A percentile compares a stretch with the other conserved stretches of the same genome.
Conservation (phyloP, 495 filamentous ascomycete species). For the Pseudevernia furfuracea region DNA sequence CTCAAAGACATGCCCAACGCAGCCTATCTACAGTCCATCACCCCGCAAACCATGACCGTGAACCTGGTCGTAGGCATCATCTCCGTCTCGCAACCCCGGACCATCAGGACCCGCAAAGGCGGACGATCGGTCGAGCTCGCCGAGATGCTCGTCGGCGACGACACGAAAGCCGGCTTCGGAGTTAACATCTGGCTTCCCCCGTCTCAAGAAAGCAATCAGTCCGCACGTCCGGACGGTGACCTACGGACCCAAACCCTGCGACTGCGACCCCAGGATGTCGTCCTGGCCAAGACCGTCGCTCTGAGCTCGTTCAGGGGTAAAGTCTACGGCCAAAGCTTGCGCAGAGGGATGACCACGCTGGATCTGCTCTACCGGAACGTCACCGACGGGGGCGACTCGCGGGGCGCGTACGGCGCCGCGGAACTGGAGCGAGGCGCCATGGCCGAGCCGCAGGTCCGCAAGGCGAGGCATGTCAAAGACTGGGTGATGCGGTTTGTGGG, state of each 20-base stretch:
- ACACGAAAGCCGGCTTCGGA: conserved; percentile 72
- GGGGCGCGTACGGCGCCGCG: conserved; percentile 32
- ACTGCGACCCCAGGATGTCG: conserved; percentile 61
- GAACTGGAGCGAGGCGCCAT: conserved; percentile 25
- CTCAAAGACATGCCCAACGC: conserved; percentile 65
- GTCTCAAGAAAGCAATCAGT: conserved; percentile 22
- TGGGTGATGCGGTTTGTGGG: conserved; percentile 73
- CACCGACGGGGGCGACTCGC: conserved; percentile 36
- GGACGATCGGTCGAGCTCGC: conserved; percentile 49
- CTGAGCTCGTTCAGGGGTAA: conserved; percentile 60
- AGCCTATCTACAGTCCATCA: conserved; percentile 56
- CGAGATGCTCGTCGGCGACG: conserved; percentile 78
- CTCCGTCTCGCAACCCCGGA: conserved; percentile 58
- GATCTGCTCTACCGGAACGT: conserved; percentile 54
- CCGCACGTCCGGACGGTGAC: conserved; percentile 24
- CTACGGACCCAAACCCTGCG: conserved; percentile 39
- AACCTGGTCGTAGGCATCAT: conserved; percentile 75
- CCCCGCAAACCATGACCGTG: conserved; percentile 70
- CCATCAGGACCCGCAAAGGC: conserved; percentile 40
- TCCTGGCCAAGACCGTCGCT: conserved; percentile 71
- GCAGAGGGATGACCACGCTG: conserved; percentile 61
- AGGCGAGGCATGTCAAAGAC: conserved; percentile 58
- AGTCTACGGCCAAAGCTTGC: conserved; percentile 70
- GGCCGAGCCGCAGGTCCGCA: conserved; percentile 48
- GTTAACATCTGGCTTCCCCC: conserved; percentile 73